Percentiles rank a stretch among this genome's conserved stretches.
Evolutionary conservation across 345 rosid species (phyloP).

Genomic region (Heritiera fomes): DNA sequence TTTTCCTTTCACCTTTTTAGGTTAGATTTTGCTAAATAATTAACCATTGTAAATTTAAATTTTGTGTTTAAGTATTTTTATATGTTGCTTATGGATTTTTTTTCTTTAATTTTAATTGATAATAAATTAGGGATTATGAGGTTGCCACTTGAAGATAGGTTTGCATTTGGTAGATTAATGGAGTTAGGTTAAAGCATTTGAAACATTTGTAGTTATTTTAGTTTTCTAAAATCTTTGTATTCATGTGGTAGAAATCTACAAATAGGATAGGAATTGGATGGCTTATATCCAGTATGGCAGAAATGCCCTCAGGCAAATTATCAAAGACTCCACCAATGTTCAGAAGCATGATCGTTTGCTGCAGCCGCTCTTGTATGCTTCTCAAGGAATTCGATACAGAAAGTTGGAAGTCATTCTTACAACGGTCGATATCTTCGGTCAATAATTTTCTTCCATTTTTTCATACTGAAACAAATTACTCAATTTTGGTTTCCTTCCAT

Average conservation of each 20-base stretch:
- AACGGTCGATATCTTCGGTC: slow-evolving; percentile 45
- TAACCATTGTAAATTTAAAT: not conserved
- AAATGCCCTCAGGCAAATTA: slow-evolving; percentile 46
- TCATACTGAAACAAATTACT: not conserved
- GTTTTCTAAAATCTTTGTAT: not conserved
- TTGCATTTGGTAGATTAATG: not conserved
- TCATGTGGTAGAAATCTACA: not conserved
- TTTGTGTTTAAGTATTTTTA: not conserved
- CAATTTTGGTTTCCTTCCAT: not conserved
- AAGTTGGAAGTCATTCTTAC: slow-evolving; percentile 91
- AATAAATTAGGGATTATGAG: not conserved
- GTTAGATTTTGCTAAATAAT: not conserved
- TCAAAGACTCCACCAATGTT: slow-evolving; percentile 19
- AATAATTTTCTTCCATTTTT: not conserved
- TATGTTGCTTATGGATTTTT: not conserved
- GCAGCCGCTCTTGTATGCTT: slow-evolving; percentile 62
- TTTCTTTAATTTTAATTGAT: not conserved
- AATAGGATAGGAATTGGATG: slow-evolving; percentile 29
- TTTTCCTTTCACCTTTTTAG: not conserved
- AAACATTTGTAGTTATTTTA: not conserved
- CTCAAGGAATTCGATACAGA: slow-evolving; percentile 81
- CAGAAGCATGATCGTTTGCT: slow-evolving; percentile 41
- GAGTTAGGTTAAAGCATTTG: not conserved
- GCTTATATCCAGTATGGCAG: slow-evolving; percentile 41
- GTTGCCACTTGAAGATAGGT: not conserved